phyloP scores from a whole-genome alignment of 2,329 filamentous ascomycete genomes.

The Colletotrichum brevisporum region DNA sequence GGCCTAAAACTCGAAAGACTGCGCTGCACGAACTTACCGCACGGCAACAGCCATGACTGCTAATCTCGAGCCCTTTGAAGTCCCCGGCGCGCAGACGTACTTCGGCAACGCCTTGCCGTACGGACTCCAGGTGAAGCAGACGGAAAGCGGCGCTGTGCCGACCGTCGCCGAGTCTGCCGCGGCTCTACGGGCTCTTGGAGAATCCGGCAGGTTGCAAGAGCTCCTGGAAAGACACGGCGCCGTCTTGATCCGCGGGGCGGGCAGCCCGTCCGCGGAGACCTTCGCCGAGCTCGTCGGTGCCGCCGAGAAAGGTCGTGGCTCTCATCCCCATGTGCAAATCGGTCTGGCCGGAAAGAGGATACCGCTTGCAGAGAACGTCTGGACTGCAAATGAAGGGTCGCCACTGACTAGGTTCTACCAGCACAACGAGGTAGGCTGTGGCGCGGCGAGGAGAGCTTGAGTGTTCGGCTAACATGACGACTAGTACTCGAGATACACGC shows the following conservation, averaged over 20 bases:
- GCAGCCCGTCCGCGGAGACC: slow-evolving; percentile 38
- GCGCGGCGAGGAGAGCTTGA: not conserved
- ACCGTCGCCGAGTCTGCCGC: slow-evolving; percentile 22
- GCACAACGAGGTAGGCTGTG: slow-evolving; percentile 41
- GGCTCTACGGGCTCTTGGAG: slow-evolving; percentile 21
- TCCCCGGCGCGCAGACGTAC: slow-evolving; percentile 38
- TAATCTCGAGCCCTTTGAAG: slow-evolving; percentile 32
- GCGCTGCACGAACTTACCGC: not conserved
- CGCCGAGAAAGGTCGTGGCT: slow-evolving; percentile 34
- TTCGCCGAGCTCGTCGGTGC: slow-evolving; percentile 41
- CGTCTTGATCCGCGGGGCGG: slow-evolving; percentile 37
- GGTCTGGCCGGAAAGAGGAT: slow-evolving; percentile 42
- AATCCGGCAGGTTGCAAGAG: slow-evolving; percentile 37
- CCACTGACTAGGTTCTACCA: slow-evolving; percentile 42
- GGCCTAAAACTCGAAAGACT: too few relatives aligned
- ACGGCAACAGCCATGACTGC: slow-evolving; percentile 17
- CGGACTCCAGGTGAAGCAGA: slow-evolving; percentile 31
- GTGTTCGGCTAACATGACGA: not conserved
- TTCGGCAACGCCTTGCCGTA: slow-evolving; percentile 32
- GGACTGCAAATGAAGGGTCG: slow-evolving; percentile 43
- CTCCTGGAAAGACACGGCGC: slow-evolving; percentile 37
- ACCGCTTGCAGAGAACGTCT: slow-evolving; percentile 39
- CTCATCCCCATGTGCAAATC: slow-evolving; percentile 49
- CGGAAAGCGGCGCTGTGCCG: not conserved
- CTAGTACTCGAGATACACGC: slow-evolving; percentile 42